These are phyloP conservation scores for Mortierella sp. DNA, from an alignment of 371 early-diverging fungal species.

Conservation along the genomic window DNA sequence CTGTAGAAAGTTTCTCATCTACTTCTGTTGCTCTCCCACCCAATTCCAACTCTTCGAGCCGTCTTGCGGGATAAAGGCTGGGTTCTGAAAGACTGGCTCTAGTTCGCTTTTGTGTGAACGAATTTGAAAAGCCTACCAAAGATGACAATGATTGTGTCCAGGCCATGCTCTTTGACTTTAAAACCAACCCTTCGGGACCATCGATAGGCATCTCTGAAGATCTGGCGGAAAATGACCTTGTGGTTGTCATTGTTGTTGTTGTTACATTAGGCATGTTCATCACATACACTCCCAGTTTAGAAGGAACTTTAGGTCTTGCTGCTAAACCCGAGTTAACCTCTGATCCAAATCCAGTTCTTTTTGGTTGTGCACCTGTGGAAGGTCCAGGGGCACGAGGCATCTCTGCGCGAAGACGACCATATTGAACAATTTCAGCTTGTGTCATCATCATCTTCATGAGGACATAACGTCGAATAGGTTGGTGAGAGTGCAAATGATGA, in stretches of 20 bases:
- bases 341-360: slow-evolving; percentile 36
- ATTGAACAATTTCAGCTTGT: slow-evolving; percentile 42
- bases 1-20: background rate
- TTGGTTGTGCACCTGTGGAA: slow-evolving; percentile 41
- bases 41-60: slow-evolving; percentile 38
- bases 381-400: slow-evolving; percentile 50
- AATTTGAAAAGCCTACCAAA: background rate
- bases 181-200: background rate
- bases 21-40: background rate
- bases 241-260: slow-evolving; percentile 6
- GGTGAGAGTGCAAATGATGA: slow-evolving; percentile 51
- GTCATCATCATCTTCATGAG: slow-evolving; percentile 56
- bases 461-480: slow-evolving; percentile 45
- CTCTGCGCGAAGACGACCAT: slow-evolving; percentile 44
- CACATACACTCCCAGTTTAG: slow-evolving; percentile 28
- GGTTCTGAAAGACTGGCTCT: slow-evolving; percentile 8
- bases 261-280: background rate
- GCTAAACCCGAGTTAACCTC: slow-evolving; percentile 30
- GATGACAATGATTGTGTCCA: slow-evolving; percentile 26
- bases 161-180: background rate
- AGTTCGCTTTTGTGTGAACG: background rate
- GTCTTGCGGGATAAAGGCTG: background rate
- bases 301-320: slow-evolving; percentile 17
- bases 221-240: background rate
- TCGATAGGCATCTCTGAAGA: background rate